These are phyloP conservation scores for Cystobasidium pallidum DNA, from an alignment of 1,284 basidiomycete genomes.

Conservation along the genomic window DNA sequence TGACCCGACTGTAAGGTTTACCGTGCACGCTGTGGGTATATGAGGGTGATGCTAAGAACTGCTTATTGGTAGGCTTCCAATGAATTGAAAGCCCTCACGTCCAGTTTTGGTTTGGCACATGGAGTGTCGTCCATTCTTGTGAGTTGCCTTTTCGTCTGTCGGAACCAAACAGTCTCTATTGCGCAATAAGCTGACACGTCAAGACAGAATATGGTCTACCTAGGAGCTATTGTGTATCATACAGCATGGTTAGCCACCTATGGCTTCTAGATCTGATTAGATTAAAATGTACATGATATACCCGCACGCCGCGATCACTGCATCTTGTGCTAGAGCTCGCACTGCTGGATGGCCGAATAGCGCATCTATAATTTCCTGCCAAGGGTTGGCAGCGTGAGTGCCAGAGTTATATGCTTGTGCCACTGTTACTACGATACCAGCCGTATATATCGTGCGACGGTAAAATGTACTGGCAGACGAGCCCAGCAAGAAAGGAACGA, in stretches of 20 bases:
- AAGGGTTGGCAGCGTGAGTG: too few relatives aligned
- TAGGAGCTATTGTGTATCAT: conserved; percentile 30
- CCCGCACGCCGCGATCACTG: background rate
- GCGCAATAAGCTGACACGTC: too few relatives aligned
- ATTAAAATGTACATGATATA: background rate
- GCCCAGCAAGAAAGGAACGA: background rate
- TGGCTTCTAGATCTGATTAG: conserved; percentile 27
- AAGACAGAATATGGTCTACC: conserved; percentile 40
- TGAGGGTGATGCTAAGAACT: background rate
- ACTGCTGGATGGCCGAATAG: conserved; percentile 19
- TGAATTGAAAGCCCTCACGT: conserved; percentile 48
- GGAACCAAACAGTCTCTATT: background rate
- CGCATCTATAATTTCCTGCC: background rate
- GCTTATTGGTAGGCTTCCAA: conserved; percentile 38
- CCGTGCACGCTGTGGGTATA: too few relatives aligned
- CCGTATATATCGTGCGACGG: background rate
- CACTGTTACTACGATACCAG: background rate
- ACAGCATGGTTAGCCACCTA: conserved; percentile 34
- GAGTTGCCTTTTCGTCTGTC: background rate
- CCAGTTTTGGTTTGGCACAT: conserved; percentile 48
- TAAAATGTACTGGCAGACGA: background rate
- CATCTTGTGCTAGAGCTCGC: conserved; percentile 14
- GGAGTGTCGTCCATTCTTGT: conserved; percentile 47
- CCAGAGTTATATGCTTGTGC: background rate
- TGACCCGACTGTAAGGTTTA: conserved; percentile 47